Base-by-base conservation (phyloP, 1,139 yeast genomes). In the Geotrichum reessii region DNA sequence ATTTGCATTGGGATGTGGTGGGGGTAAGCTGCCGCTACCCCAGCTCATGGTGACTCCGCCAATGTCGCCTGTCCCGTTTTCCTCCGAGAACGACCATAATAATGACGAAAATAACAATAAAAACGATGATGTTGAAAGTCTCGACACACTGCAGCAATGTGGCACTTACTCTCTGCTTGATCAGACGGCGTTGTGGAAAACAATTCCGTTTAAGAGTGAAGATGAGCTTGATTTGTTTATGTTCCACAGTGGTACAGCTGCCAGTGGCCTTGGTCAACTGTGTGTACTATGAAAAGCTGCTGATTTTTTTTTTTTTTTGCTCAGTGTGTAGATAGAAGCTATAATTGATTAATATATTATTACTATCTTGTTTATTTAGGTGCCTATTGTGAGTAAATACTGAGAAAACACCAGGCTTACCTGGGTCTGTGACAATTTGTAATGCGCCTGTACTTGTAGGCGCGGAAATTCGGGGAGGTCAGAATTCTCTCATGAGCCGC, bases 191-290 rank as follows among this genome's bases (percentile, higher is more conserved):
- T 22, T 52, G 37, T 52, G 54, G 42, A 37, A 46, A 21, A 21
- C 22, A 14, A 17, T 40, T 21, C 46, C 48, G 2, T 55, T 55
- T 25, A 44, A 50, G 46, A 40, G 33, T 11, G 52, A 50, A 14
- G 58, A 55, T 37, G 58, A 55, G 46, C 47, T 50, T 42, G 58
- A 55, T 27, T 33, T 55, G 37, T 55, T 50, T 25, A 28, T 22
- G 22, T 55, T 50, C 48, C 54, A 55, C 31, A 40, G 50, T 31
- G 44, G 46, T 17, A 33, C 37, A 14, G 40, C 40, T 17, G 40
- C 40, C 6, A 33, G 17, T 6, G 40, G 40, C n/a, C 40, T 33
- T 5, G 40, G 40, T 17, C 40, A 33, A 17, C 40, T 27, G 21
- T 50, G 53, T 37, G 47, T 50, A 27, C 40, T 50, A 19, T 50